phyloP scores from a whole-genome alignment of 352 stramenopile genomes.

The Pythium brassicae region DNA sequence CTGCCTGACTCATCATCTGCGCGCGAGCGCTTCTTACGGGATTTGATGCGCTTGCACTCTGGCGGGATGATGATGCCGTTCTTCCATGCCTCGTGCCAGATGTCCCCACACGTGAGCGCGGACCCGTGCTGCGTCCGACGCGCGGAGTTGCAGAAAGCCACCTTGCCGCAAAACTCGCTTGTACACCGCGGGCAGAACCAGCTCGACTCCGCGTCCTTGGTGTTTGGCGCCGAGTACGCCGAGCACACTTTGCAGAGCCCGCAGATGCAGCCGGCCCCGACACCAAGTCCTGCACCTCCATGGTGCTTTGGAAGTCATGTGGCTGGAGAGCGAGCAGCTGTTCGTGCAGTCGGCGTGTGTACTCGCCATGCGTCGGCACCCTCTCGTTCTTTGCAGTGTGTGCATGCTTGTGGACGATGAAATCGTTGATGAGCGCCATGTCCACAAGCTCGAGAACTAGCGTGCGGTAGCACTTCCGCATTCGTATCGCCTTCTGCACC shows the following conservation, averaged over 20 bases:
- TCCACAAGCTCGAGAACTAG: neutral
- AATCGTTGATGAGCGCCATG: neutral
- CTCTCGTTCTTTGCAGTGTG: neutral
- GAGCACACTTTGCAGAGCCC: conserved; percentile 1
- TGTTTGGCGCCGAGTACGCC: neutral
- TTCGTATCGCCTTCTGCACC: neutral
- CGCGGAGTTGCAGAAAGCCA: neutral
- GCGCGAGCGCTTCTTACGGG: neutral
- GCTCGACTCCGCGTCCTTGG: neutral
- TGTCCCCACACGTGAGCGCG: neutral
- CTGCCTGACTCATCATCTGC: neutral
- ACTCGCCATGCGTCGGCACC: neutral
- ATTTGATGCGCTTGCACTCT: neutral
- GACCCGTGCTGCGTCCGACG: neutral
- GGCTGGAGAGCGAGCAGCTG: neutral
- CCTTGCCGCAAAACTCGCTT: neutral
- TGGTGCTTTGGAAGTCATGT: neutral
- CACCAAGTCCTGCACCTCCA: neutral
- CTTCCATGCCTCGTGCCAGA: conserved; percentile 1
- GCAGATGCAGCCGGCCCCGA: neutral
- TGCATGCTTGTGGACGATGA: neutral
- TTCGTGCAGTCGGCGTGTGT: neutral
- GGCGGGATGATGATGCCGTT: neutral
- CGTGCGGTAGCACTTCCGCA: neutral
- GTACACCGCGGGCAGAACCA: neutral